Evolutionary conservation across 768 basidiomycete species (phyloP).

Genomic region (Termitomyces sp.): DNA sequence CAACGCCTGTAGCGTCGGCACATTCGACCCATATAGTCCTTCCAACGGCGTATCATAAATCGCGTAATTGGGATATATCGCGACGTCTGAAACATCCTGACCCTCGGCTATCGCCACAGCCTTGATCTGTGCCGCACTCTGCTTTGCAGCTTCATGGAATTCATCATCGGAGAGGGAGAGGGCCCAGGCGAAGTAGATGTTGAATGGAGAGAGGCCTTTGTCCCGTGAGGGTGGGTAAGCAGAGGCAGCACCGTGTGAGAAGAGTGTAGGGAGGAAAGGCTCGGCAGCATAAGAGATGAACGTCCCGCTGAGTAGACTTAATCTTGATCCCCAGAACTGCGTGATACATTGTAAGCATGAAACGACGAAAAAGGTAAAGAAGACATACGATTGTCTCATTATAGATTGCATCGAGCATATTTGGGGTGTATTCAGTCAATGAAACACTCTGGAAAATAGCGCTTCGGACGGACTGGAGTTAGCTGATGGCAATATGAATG

Average conservation of each 20-base stretch:
- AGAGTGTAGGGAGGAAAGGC: slow-evolving; percentile 44
- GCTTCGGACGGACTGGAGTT: neutral
- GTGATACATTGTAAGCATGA: neutral
- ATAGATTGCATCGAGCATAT: slow-evolving; percentile 37
- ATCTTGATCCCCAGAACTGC: slow-evolving; percentile 44
- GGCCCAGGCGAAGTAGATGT: slow-evolving; percentile 48
- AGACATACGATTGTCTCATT: slow-evolving; percentile 41
- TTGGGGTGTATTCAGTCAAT: slow-evolving; percentile 32
- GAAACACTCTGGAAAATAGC: slow-evolving; percentile 42
- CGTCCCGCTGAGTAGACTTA: slow-evolving; percentile 25
- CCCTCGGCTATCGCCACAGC: slow-evolving; percentile 38
- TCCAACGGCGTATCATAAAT: slow-evolving; percentile 48
- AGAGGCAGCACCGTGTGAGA: slow-evolving; percentile 36
- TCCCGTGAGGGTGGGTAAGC: slow-evolving; percentile 49
- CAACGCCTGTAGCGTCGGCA: slow-evolving; percentile 38
- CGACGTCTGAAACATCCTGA: slow-evolving; percentile 33
- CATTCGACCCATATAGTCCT: slow-evolving; percentile 49
- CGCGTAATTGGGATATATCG: slow-evolving; percentile 63
- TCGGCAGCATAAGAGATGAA: slow-evolving; percentile 51
- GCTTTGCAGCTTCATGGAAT: slow-evolving; percentile 38
- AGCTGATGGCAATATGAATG: slow-evolving; percentile 2
- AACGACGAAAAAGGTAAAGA: neutral
- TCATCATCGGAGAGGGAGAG: slow-evolving; percentile 33
- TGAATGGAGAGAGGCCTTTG: slow-evolving; percentile 40
- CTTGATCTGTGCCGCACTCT: slow-evolving; percentile 39